A percentile compares a stretch with the other conserved stretches of the same genome.
Evolutionary conservation across 2,329 filamentous ascomycete species (phyloP).

Genomic region (Aspergillus novofumigatus): DNA sequence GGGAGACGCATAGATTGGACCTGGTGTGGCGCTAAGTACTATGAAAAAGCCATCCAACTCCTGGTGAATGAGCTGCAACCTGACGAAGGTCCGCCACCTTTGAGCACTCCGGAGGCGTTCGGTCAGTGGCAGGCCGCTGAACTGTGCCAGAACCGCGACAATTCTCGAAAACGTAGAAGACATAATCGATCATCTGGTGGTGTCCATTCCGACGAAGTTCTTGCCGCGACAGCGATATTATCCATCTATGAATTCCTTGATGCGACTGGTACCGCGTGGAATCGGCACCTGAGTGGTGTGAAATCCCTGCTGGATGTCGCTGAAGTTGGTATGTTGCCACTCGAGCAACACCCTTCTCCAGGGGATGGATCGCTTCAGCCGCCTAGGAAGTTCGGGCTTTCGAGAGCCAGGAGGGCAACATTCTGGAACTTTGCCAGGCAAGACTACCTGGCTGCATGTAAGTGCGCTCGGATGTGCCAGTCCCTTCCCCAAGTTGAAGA

Average conservation of each 20-base stretch:
- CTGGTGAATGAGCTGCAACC: constrained; percentile 45
- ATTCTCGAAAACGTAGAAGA: constrained; percentile 40
- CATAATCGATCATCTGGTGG: constrained; percentile 40
- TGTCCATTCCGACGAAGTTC: constrained; percentile 52
- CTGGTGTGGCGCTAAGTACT: constrained; percentile 60
- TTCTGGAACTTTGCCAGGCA: constrained; percentile 67
- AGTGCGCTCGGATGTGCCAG: constrained; percentile 15
- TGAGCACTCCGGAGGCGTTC: constrained; percentile 33
- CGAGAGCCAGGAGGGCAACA: constrained; percentile 54
- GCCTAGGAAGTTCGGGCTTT: constrained; percentile 40
- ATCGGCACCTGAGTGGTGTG: constrained; percentile 60
- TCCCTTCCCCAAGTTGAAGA: not conserved
- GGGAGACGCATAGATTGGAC: constrained; percentile 52
- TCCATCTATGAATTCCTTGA: constrained; percentile 67
- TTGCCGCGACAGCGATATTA: constrained; percentile 62
- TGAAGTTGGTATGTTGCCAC: constrained; percentile 39
- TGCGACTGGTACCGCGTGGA: constrained; percentile 60
- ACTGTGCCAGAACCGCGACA: constrained; percentile 32
- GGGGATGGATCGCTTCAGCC: constrained; percentile 30
- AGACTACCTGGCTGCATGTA: constrained; percentile 61
- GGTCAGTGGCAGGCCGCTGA: constrained; percentile 35
- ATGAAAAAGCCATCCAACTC: constrained; percentile 59
- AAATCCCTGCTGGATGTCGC: constrained; percentile 56
- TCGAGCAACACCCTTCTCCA: constrained; percentile 40
- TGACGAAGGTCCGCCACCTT: constrained; percentile 30